phyloP scores from a whole-genome alignment of 768 basidiomycete genomes.

The Coprinopsis marcescibilis region DNA sequence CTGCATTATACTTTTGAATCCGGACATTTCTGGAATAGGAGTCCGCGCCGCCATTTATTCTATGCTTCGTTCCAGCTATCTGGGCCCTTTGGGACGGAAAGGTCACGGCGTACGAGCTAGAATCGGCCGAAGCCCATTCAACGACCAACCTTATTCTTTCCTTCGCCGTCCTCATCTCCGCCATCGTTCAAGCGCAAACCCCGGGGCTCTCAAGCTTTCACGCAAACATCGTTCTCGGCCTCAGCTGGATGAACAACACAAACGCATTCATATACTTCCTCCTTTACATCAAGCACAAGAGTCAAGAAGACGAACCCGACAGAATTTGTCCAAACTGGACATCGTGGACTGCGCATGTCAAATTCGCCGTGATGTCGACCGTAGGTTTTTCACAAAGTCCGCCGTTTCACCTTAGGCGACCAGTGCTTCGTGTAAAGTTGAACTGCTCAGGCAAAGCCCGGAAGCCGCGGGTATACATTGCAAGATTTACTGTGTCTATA shows the following conservation, averaged over 20 bases:
- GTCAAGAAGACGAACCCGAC: not conserved
- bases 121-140: slow-evolving; percentile 2
- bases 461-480: too few relatives aligned
- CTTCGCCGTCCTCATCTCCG: slow-evolving; percentile 17
- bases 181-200: slow-evolving; percentile 18
- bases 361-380: too few relatives aligned
- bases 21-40: not conserved
- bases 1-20: not conserved
- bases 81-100: slow-evolving; percentile 7
- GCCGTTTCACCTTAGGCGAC: too few relatives aligned
- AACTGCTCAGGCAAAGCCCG: too few relatives aligned
- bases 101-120: slow-evolving; percentile 1
- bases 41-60: not conserved
- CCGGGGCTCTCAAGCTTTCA: slow-evolving; percentile 18
- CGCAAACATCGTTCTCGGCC: slow-evolving; percentile 20
- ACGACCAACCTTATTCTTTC: slow-evolving; percentile 5
- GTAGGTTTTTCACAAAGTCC: too few relatives aligned
- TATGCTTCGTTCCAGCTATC: not conserved
- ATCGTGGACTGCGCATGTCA: not conserved
- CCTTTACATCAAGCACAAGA: slow-evolving; percentile 7
- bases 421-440: too few relatives aligned
- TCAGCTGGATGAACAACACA: slow-evolving; percentile 13
- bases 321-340: not conserved
- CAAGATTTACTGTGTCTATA: too few relatives aligned
- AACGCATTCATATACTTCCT: slow-evolving; percentile 4